Evolutionary conservation across 1,284 basidiomycete species (phyloP).

Genomic region (Ceratobasidium sp.): DNA sequence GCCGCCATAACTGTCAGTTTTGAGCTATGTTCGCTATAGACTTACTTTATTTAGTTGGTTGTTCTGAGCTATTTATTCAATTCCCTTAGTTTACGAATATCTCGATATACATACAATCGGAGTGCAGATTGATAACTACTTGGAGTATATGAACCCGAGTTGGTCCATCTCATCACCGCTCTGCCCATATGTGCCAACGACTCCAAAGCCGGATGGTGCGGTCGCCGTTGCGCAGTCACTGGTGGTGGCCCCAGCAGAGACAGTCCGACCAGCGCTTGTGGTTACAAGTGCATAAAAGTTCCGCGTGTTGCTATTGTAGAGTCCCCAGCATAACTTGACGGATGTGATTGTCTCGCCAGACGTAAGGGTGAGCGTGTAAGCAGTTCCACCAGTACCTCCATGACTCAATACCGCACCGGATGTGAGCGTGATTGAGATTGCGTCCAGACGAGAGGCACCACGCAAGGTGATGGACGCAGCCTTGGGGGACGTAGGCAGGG

Average conservation of each 20-base stretch:
- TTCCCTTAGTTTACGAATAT: neutral
- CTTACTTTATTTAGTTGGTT: neutral
- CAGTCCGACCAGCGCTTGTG: conserved; percentile 56
- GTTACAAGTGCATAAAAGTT: conserved; percentile 57
- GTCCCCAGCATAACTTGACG: conserved; percentile 55
- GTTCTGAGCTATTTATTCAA: neutral
- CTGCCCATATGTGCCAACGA: conserved; percentile 58
- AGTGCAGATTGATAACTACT: conserved; percentile 4
- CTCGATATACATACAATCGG: neutral
- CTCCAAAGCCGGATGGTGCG: conserved; percentile 57
- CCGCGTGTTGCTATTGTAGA: conserved; percentile 54
- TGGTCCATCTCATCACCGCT: conserved; percentile 58
- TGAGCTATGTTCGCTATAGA: neutral
- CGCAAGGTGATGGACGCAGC: conserved; percentile 57
- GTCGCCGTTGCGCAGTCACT: conserved; percentile 54
- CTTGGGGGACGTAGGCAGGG: conserved; percentile 46
- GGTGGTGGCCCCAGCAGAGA: conserved; percentile 56
- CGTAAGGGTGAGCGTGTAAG: conserved; percentile 54
- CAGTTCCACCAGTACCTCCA: conserved; percentile 58
- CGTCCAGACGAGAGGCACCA: conserved; percentile 56
- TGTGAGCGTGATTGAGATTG: conserved; percentile 53
- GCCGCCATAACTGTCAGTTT: too few relatives aligned
- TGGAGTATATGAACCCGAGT: conserved; percentile 51
- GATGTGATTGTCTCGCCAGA: conserved; percentile 53
- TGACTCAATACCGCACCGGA: conserved; percentile 54